Evolutionary conservation across 2,329 filamentous ascomycete genomes (phyloP), one percentile per base, ranked within the genome.

Genomic region (Colletotrichum simmondsii): DNA sequence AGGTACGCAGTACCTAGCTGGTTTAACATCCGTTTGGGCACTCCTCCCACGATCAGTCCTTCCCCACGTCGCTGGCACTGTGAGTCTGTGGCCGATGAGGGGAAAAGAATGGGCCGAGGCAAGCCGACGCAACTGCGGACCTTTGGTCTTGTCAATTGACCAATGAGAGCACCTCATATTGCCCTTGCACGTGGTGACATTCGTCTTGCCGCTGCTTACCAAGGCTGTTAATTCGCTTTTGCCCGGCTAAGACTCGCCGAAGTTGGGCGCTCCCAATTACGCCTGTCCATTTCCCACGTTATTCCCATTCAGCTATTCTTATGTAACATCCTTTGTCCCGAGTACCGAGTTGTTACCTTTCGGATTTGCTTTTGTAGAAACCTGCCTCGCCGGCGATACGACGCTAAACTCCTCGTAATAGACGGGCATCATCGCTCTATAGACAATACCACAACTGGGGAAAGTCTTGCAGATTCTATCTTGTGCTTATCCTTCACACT

Each of bases 41-140:
- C n/a, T n/a, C n/a, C n/a, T n/a, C n/a, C n/a, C n/a, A n/a, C n/a
- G 30, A 10, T 30, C 32, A 35, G 5, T 22, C 19, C 19, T 49
- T 49, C 42, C 19, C 42, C 42, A 49, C 42, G 30, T 56, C 56
- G 19, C 24, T 28, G 22, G 14, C 42, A 68, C 56, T 62, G 57
- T 61, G 57, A 37, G 19, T 32, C 56, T 62, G 57, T 61, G 57
- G n/a, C 22, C 35, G 24, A 19, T 70, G 70, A 72, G 70, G 70
- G 70, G 70, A 56, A 72, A 42, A 26, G n/a, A 35, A 42, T 70
- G 60, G 72, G 73, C 74, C 74, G 72, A 75, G 74, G 74, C 72
- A 75, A 75, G 65, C 74, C 74, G 74, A 54, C 49, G 37, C 32
- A 24, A 60, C 42, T 53, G 52, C 64, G 73, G 73, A 53, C 52